phyloP scores from a whole-genome alignment of 1,139 yeast genomes.

The Kodamaea ohmeri region DNA sequence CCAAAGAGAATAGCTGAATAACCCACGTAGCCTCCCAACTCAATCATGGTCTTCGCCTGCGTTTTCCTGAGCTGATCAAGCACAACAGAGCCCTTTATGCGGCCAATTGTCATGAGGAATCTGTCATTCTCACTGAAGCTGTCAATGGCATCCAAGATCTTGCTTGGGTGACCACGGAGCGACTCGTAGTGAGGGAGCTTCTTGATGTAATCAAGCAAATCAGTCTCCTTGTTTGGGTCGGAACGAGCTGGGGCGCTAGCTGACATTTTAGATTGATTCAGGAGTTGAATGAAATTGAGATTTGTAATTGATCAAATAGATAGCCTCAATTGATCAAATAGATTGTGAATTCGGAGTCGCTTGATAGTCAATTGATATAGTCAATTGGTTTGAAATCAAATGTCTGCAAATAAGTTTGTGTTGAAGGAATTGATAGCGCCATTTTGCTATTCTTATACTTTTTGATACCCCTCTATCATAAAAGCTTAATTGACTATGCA shows the following conservation, averaged over 20 bases:
- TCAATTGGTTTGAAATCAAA: too few relatives aligned
- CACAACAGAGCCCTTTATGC: slow-evolving; percentile 31
- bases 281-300: too few relatives aligned
- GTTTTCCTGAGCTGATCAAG: slow-evolving; percentile 22
- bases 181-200: slow-evolving; percentile 22
- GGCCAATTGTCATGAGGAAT: slow-evolving; percentile 33
- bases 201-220: slow-evolving; percentile 23
- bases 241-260: neutral
- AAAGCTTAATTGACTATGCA: too few relatives aligned
- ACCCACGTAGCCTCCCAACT: slow-evolving; percentile 46
- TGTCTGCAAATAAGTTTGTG: too few relatives aligned
- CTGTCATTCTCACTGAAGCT: slow-evolving; percentile 17
- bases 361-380: too few relatives aligned
- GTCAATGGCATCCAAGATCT: slow-evolving; percentile 33
- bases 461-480: too few relatives aligned
- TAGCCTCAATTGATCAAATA: too few relatives aligned
- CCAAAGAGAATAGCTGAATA: slow-evolving; percentile 43
- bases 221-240: slow-evolving; percentile 19
- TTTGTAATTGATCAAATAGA: too few relatives aligned
- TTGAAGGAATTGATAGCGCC: too few relatives aligned
- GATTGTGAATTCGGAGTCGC: too few relatives aligned
- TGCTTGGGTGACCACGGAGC: slow-evolving; percentile 28
- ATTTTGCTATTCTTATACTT: too few relatives aligned
- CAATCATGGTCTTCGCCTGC: slow-evolving; percentile 36
- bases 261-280: neutral